These are phyloP conservation scores for Populus pruinosa DNA, from an alignment of 345 rosid species.

Conservation along the genomic window DNA sequence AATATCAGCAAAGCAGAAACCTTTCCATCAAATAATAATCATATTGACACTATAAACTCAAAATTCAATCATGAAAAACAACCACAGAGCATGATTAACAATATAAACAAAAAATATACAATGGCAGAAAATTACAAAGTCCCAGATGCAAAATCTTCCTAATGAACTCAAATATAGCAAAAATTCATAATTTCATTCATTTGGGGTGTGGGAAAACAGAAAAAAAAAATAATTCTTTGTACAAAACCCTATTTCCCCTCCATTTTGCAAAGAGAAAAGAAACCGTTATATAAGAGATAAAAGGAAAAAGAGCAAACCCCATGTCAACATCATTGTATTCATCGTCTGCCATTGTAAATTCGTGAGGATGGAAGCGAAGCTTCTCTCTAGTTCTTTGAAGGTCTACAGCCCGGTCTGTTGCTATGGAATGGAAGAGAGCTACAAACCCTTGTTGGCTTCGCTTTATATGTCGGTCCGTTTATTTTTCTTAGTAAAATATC, in stretches of 20 bases:
- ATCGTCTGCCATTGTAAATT: constrained; percentile 64
- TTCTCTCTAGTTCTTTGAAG: background rate
- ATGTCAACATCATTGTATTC: constrained; percentile 62
- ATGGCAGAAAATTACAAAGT: background rate
- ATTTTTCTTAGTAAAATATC: background rate
- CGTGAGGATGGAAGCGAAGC: background rate
- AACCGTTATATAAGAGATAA: background rate
- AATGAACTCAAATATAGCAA: background rate
- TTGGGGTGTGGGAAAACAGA: background rate
- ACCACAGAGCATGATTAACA: background rate
- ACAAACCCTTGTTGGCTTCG: background rate
- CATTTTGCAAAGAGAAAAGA: background rate
- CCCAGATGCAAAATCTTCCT: background rate
- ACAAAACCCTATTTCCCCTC: background rate
- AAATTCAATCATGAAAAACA: background rate
- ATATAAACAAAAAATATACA: background rate
- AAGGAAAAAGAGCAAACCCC: constrained; percentile 34
- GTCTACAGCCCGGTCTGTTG: background rate
- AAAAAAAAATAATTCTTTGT: background rate
- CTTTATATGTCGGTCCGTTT: background rate
- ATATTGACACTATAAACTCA: background rate
- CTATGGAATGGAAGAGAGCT: background rate
- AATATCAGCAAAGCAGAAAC: background rate
- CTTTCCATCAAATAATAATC: background rate
- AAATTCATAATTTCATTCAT: background rate